These are phyloP conservation scores for Pneumocystis canis DNA, from an alignment of 1,139 yeast species.

Conservation along the genomic window DNA sequence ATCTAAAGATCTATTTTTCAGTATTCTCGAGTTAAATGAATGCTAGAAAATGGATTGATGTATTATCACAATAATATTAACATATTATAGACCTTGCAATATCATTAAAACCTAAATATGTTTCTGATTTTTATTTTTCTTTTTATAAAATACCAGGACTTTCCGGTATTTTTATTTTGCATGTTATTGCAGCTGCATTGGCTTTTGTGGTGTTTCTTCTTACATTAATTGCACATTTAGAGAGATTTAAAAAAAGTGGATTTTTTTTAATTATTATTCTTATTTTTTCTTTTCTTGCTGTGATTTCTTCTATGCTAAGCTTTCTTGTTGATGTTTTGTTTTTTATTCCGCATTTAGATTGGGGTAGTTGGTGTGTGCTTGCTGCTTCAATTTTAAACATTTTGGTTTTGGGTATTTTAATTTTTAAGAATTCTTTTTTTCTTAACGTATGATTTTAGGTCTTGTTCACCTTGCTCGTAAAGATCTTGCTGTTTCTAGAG, in stretches of 20 bases:
- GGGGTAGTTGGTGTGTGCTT: constrained; percentile 42
- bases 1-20: background rate
- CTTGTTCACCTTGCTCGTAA: background rate
- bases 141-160: constrained; percentile 48
- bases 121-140: constrained; percentile 26
- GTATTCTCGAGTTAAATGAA: background rate
- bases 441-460: background rate
- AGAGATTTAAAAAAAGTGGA: background rate
- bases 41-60: background rate
- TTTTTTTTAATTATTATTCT: constrained; percentile 21
- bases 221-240: constrained; percentile 18
- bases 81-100: constrained; percentile 12
- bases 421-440: background rate
- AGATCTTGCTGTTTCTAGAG: background rate
- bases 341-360: constrained; percentile 38
- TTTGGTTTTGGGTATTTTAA: constrained; percentile 19
- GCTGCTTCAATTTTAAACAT: constrained; percentile 34
- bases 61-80: constrained; percentile 3
- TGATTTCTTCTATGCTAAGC: constrained; percentile 35
- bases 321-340: constrained; percentile 41
- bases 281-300: constrained; percentile 33
- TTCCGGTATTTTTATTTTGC: constrained; percentile 58
- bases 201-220: constrained; percentile 38
- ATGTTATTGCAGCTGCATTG: constrained; percentile 70
- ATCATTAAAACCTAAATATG: constrained; percentile 24